Conservation (phyloP, 371 early-diverging fungal genomes). For the Mucor lusitanicus region DNA sequence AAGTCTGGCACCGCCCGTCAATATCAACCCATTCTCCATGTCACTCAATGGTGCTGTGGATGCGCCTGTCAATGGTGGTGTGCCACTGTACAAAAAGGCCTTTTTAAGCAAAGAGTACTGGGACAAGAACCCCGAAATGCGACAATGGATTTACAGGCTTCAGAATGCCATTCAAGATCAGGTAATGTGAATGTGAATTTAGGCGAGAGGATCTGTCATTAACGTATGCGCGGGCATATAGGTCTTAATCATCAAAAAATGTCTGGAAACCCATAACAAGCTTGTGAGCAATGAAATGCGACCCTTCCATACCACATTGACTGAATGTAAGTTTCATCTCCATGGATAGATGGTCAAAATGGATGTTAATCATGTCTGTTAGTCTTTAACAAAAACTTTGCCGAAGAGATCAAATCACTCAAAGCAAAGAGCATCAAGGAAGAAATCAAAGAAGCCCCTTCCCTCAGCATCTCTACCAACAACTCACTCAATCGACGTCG, state of each 20-base stretch:
- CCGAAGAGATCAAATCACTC: constrained; percentile 55
- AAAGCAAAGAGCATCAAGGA: constrained; percentile 31
- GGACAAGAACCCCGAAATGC: constrained; percentile 49
- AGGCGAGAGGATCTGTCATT: not conserved
- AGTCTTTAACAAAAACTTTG: constrained; percentile 75
- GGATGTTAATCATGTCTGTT: not conserved
- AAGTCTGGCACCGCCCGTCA: constrained; percentile 30
- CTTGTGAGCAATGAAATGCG: constrained; percentile 70
- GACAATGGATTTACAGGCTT: constrained; percentile 50
- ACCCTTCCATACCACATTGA: constrained; percentile 74
- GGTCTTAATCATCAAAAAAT: constrained; percentile 66
- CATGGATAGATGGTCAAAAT: not conserved
- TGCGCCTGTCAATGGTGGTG: constrained; percentile 87
- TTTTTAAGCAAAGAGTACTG: constrained; percentile 60
- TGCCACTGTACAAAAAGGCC: constrained; percentile 74
- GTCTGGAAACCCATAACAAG: constrained; percentile 64
- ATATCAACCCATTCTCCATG: constrained; percentile 80
- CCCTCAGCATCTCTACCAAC: not conserved
- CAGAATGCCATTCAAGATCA: constrained; percentile 67
- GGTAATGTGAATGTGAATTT: constrained; percentile 29
- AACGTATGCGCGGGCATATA: constrained; percentile 15
- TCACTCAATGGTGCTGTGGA: constrained; percentile 83
- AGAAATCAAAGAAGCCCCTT: constrained; percentile 2
- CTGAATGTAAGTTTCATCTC: constrained; percentile 54
- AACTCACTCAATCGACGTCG: constrained; percentile 8